Evolutionary conservation across 2,329 filamentous ascomycete genomes (phyloP).

Genomic region (Onygenales sp.): DNA sequence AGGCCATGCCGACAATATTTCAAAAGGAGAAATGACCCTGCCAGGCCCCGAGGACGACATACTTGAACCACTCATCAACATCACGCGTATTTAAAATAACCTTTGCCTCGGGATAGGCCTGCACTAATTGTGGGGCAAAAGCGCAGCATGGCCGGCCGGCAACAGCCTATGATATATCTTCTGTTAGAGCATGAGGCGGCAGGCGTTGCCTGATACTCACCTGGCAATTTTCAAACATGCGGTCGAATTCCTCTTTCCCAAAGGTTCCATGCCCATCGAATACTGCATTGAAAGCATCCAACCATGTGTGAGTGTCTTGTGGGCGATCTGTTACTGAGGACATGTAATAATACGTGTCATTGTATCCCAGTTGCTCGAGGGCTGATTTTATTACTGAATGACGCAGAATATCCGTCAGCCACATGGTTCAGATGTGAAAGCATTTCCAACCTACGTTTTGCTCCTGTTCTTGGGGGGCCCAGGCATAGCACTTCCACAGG

Average conservation of each 20-base stretch:
- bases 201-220: conserved; percentile 11
- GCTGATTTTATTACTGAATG: conserved; percentile 53
- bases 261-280: conserved; percentile 54
- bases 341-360: conserved; percentile 67
- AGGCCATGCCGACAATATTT: not conserved
- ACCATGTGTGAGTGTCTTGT: conserved; percentile 59
- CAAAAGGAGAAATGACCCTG: not conserved
- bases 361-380: conserved; percentile 56
- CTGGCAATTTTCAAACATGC: conserved; percentile 55
- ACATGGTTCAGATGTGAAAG: not conserved
- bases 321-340: conserved; percentile 59
- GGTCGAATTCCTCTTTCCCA: conserved; percentile 59
- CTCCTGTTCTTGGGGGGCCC: conserved; percentile 8
- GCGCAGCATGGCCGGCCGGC: conserved; percentile 60
- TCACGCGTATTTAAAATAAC: conserved; percentile 59
- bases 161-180: conserved; percentile 35
- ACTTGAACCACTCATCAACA: conserved; percentile 54
- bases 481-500: conserved; percentile 8
- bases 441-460: conserved; percentile 2
- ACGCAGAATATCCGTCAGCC: not conserved
- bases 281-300: conserved; percentile 56
- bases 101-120: conserved; percentile 65
- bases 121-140: conserved; percentile 60
- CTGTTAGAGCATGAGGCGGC: not conserved
- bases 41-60: conserved; percentile 9